phyloP scores from a whole-genome alignment of 148 eudicot genomes.

The Selenicereus undatus region DNA sequence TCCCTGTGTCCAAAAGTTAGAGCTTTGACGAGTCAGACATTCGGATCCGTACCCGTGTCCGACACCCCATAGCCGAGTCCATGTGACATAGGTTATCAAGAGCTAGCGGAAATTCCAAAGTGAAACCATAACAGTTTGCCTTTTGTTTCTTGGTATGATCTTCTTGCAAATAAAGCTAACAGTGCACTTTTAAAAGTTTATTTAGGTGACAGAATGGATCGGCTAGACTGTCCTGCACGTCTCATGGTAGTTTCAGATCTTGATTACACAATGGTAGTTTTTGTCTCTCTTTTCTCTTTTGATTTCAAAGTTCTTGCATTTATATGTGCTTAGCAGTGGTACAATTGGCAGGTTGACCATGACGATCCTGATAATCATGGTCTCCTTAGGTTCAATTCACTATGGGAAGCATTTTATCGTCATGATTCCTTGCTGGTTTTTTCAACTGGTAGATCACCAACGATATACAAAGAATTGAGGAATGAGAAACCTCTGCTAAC shows the following conservation, averaged over 20 bases:
- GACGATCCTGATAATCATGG: slow-evolving; percentile 59
- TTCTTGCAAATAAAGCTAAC: not conserved
- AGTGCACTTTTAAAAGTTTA: not conserved
- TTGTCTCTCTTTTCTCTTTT: not conserved
- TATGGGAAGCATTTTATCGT: slow-evolving; percentile 68
- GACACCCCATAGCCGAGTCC: too few species aligned
- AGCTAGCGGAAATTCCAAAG: not conserved
- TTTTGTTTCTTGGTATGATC: not conserved
- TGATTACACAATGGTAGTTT: slow-evolving; percentile 65
- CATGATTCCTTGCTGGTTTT: slow-evolving; percentile 65
- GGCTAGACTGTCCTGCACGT: slow-evolving; percentile 46
- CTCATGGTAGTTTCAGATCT: slow-evolving; percentile 74
- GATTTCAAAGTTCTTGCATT: not conserved
- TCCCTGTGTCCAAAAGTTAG: too few species aligned
- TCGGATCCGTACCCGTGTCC: too few species aligned
- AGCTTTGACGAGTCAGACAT: too few species aligned
- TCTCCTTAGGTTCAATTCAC: slow-evolving; percentile 57
- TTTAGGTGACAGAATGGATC: slow-evolving; percentile 38
- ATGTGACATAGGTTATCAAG: too few species aligned
- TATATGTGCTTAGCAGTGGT: not conserved
- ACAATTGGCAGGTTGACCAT: slow-evolving; percentile 55
- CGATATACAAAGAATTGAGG: slow-evolving; percentile 59
- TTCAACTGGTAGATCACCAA: slow-evolving; percentile 67
- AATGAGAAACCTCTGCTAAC: slow-evolving; percentile 72
- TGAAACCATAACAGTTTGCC: not conserved